Percentiles rank a stretch among this genome's conserved stretches.
Conservation (phyloP, 208 protist species). For the Endotrypanum monterogeii region DNA sequence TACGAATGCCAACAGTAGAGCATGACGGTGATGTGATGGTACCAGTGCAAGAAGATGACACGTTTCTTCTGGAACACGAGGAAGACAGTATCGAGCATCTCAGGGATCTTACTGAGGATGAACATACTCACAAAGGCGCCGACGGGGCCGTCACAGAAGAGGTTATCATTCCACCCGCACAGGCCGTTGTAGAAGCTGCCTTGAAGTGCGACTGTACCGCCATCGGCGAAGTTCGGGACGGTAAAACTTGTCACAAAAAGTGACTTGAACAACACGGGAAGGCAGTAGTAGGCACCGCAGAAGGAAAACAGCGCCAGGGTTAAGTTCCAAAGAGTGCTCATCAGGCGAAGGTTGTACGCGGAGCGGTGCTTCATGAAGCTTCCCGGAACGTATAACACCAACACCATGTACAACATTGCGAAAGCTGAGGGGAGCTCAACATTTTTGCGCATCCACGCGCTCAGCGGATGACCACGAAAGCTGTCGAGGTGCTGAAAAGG, state of each 20-base stretch:
- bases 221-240: conserved; percentile 50
- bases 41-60: conserved; percentile 92
- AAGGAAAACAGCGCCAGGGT: conserved; percentile 77
- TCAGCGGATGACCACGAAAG: too few relatives aligned
- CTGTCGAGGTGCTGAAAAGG: too few relatives aligned
- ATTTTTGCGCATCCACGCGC: too few relatives aligned
- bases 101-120: conserved; percentile 83
- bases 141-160: too few relatives aligned
- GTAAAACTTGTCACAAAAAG: conserved; percentile 56
- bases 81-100: conserved; percentile 88
- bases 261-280: conserved; percentile 35
- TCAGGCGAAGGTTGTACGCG: conserved; percentile 49
- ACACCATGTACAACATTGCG: conserved; percentile 63
- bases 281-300: conserved; percentile 29
- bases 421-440: too few relatives aligned
- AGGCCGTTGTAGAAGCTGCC: too few relatives aligned
- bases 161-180: too few relatives aligned
- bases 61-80: conserved; percentile 87
- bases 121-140: too few relatives aligned
- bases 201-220: conserved; percentile 46
- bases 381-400: conserved; percentile 54
- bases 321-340: conserved; percentile 83
- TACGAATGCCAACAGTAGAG: conserved; percentile 92
- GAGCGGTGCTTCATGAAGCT: conserved; percentile 71
- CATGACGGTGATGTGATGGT: conserved; percentile 92